Base-by-base conservation (phyloP, 2,329 filamentous ascomycete genomes). In the Mycogone perniciosa region DNA sequence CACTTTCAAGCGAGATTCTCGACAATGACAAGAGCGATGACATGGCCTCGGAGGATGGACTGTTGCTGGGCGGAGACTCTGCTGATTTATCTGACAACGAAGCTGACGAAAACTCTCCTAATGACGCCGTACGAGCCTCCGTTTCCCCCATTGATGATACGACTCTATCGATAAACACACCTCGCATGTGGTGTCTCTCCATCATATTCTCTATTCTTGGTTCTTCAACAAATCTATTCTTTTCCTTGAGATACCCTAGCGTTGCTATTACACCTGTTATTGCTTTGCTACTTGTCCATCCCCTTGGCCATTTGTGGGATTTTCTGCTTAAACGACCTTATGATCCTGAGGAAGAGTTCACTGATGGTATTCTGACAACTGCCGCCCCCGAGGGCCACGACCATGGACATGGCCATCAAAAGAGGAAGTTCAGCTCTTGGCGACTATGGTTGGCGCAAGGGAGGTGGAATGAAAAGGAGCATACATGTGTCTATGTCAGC, bases 181-280 rank as follows among this genome's bases (percentile, higher is more conserved):
- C 88, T 35, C 87, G 89, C 48, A 93, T 93, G 88, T 93, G 88
- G 89, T 76, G 76, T 31, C 68, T 93, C 13, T 89, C 88, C n/a
- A 76, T 88, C 34, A 64, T 93, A 7, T 93, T 93, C 66, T 85
- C 88, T 7, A 76, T 93, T 35, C 78, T 90, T 37, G 89, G 89
- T 54, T 92, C 88, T 43, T 87, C 86, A 2, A 89, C 87, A 34
- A 93, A 93, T 67, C 72, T 95, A 38, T 93, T 95, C 72, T 95
- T 95, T 73, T 91, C 88, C 34, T 74, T 95, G 64, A 80, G 89
- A 79, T 95, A 93, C 75, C 89, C 89, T 30, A 93, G 89, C 67
- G 88, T 95, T 66, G 86, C 87, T 54, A 92, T 95, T 62, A 92
- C 88, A 26, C 89, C 89, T 37, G 87, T 95, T 58, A 95, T 95